These are phyloP conservation scores for Populus tremula DNA, from an alignment of 345 rosid species.

Conservation along the genomic window DNA sequence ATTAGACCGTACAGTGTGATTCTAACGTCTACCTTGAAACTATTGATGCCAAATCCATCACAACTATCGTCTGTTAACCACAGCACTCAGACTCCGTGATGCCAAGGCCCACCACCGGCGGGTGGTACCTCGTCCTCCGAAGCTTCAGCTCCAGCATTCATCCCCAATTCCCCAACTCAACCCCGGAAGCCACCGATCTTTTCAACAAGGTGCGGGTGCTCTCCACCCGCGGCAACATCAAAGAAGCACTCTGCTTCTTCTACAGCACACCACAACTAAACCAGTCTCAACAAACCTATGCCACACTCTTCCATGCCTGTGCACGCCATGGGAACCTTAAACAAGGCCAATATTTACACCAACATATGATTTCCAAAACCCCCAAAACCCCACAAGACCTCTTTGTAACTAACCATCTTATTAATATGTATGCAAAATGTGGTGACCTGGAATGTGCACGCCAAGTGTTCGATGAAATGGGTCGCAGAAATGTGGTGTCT, in stretches of 20 bases:
- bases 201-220: slow-evolving; percentile 30
- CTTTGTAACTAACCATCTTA: slow-evolving; percentile 56
- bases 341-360: slow-evolving; percentile 56
- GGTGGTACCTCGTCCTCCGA: slow-evolving; percentile 22
- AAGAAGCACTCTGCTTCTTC: slow-evolving; percentile 50
- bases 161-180: not conserved
- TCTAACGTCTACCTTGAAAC: too few species aligned
- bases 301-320: slow-evolving; percentile 64
- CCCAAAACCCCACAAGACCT: slow-evolving; percentile 20
- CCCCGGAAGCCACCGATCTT: slow-evolving; percentile 12
- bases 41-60: too few species aligned
- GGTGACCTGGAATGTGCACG: slow-evolving; percentile 54
- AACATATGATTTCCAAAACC: slow-evolving; percentile 41
- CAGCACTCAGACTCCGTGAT: slow-evolving; percentile 3
- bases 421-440: slow-evolving; percentile 58
- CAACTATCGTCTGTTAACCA: too few species aligned
- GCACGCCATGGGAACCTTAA: slow-evolving; percentile 50
- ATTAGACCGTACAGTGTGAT: too few species aligned
- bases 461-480: slow-evolving; percentile 65
- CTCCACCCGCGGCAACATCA: slow-evolving; percentile 38
- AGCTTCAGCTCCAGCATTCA: slow-evolving; percentile 8
- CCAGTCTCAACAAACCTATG: slow-evolving; percentile 44
- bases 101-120: slow-evolving; percentile 16
- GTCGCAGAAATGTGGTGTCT: slow-evolving; percentile 60
- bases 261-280: slow-evolving; percentile 27